Evolutionary conservation across 2,329 filamentous ascomycete genomes (phyloP).

Genomic region (Paracoccidioides lutzii): DNA sequence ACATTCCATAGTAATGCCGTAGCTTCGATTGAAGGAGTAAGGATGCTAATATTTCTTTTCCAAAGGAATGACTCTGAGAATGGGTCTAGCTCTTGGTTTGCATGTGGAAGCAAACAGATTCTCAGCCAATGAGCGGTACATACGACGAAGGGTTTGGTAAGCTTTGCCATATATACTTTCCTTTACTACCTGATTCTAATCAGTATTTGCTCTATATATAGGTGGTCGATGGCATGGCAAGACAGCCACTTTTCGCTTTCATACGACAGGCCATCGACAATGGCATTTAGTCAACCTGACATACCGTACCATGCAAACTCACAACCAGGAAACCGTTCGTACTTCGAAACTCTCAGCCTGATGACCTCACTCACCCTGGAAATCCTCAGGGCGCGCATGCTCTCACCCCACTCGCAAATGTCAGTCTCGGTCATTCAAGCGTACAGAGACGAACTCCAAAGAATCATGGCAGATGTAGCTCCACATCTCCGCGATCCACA

Average conservation of each 20-base stretch:
- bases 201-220: constrained; percentile 11
- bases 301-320: constrained; percentile 38
- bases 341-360: constrained; percentile 47
- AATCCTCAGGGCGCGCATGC: constrained; percentile 46
- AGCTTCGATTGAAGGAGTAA: constrained; percentile 4
- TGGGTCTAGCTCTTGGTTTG: constrained; percentile 48
- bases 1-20: neutral
- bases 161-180: neutral
- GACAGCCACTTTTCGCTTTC: constrained; percentile 51
- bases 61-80: constrained; percentile 44
- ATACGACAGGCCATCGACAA: constrained; percentile 46
- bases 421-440: constrained; percentile 42
- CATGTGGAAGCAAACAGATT: constrained; percentile 46
- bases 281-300: constrained; percentile 40
- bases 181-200: neutral
- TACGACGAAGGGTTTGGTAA: constrained; percentile 34
- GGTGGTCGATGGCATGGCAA: constrained; percentile 53
- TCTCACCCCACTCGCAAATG: constrained; percentile 41
- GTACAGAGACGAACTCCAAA: constrained; percentile 44
- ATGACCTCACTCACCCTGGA: constrained; percentile 42
- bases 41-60: constrained; percentile 2
- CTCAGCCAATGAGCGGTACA: constrained; percentile 36
- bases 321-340: constrained; percentile 38
- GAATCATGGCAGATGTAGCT: constrained; percentile 45
- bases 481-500: constrained; percentile 44